phyloP scores from a whole-genome alignment of 441 rosid species.

The Populus hybrid region DNA sequence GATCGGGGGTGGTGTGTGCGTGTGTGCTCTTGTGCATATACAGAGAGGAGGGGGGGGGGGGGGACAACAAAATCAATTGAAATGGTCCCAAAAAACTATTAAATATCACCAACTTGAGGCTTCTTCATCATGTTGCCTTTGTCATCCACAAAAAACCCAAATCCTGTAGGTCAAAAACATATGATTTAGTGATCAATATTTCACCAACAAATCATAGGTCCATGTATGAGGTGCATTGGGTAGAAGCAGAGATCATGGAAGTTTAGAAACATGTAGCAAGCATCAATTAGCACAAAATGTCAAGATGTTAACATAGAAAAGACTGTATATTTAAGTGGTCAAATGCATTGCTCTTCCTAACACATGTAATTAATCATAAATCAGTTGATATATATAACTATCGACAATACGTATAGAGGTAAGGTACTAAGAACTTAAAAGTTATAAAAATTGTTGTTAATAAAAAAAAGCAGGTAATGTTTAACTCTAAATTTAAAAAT shows the following conservation, averaged over 20 bases:
- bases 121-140: conserved; percentile 65
- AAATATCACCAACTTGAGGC: conserved; percentile 54
- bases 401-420: neutral
- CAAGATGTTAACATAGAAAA: neutral
- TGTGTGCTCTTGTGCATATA: neutral
- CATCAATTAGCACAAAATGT: neutral
- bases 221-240: neutral
- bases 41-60: neutral
- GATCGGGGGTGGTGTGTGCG: neutral
- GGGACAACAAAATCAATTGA: neutral
- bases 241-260: neutral
- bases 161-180: conserved; percentile 40
- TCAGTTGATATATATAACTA: neutral
- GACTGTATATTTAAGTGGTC: neutral
- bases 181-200: neutral
- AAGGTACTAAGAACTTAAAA: neutral
- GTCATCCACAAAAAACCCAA: conserved; percentile 67
- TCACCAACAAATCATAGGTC: neutral
- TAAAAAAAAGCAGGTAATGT: neutral
- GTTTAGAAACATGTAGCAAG: neutral
- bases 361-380: neutral
- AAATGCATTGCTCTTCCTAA: neutral
- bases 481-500: neutral
- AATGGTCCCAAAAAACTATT: conserved; percentile 3
- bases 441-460: neutral